Conservation (phyloP, 371 early-diverging fungal species). For the Circinella minor region DNA sequence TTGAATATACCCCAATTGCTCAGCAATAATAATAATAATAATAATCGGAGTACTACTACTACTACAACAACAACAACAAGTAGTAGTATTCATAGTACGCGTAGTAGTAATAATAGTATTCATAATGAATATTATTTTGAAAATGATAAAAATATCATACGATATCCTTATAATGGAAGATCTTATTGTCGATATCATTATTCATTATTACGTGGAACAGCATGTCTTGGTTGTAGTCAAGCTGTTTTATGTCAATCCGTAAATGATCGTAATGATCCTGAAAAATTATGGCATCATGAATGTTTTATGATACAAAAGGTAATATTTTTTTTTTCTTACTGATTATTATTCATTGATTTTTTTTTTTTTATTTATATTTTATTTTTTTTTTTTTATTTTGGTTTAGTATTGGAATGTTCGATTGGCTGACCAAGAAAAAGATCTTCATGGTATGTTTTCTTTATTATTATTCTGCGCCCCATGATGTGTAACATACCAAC, state of each 20-base stretch:
- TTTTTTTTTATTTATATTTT: neutral
- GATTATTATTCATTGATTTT: neutral
- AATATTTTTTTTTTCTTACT: slow-evolving; percentile 16
- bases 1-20: neutral
- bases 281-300: slow-evolving; percentile 93
- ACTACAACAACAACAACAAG: no score
- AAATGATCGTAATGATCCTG: slow-evolving; percentile 73
- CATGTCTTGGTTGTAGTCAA: slow-evolving; percentile 89
- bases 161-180: slow-evolving; percentile 80
- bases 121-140: neutral
- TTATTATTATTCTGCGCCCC: neutral
- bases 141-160: neutral
- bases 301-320: slow-evolving; percentile 96
- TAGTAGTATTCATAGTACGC: neutral
- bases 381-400: neutral
- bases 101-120: neutral
- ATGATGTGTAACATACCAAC: neutral
- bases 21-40: slow-evolving; percentile 1
- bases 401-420: slow-evolving; percentile 25
- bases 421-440: slow-evolving; percentile 8
- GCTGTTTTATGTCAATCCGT: slow-evolving; percentile 90
- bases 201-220: slow-evolving; percentile 77
- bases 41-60: neutral
- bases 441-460: slow-evolving; percentile 17
- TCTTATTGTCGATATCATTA: slow-evolving; percentile 92